A percentile compares a stretch with the other conserved stretches of the same genome.
phyloP scores from a whole-genome alignment of 2,329 filamentous ascomycete species.

The Phialophora verrucosa region DNA sequence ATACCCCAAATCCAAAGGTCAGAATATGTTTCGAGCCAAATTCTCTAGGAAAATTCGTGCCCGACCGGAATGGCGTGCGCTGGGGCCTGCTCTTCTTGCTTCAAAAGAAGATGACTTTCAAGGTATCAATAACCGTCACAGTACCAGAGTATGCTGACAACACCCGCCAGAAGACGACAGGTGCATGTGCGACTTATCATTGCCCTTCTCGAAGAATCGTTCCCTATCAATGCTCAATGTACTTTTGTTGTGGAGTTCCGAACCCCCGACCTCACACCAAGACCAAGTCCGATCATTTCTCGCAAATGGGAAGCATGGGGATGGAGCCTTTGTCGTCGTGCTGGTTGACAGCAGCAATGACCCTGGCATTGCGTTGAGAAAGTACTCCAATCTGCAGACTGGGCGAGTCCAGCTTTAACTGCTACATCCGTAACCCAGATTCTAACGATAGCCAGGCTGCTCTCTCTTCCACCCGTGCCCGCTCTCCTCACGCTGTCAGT shows the following conservation, averaged over 20 bases:
- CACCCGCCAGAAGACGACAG: conserved; percentile 13
- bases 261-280: background rate
- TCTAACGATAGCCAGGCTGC: conserved; percentile 12
- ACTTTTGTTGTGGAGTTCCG: conserved; percentile 28
- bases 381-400: conserved; percentile 15
- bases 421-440: background rate
- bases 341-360: conserved; percentile 10
- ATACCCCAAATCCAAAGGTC: conserved; percentile 28
- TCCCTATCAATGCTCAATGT: conserved; percentile 11
- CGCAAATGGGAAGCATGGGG: background rate
- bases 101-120: conserved; percentile 40
- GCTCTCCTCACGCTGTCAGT: conserved; percentile 15
- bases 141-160: conserved; percentile 18
- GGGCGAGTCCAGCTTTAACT: conserved; percentile 1
- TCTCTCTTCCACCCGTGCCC: conserved; percentile 1
- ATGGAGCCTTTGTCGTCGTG: conserved; percentile 13
- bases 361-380: background rate
- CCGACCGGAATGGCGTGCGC: conserved; percentile 46
- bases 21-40: conserved; percentile 39
- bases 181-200: conserved; percentile 12
- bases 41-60: conserved; percentile 51
- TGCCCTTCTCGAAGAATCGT: conserved; percentile 19
- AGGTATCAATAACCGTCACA: conserved; percentile 37
- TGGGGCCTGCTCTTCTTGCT: conserved; percentile 39
- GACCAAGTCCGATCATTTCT: conserved; percentile 4